Evolutionary conservation across 352 stramenopile genomes (phyloP), one percentile per base, ranked within the genome.

Genomic region (Peronosclerospora sorghi): DNA sequence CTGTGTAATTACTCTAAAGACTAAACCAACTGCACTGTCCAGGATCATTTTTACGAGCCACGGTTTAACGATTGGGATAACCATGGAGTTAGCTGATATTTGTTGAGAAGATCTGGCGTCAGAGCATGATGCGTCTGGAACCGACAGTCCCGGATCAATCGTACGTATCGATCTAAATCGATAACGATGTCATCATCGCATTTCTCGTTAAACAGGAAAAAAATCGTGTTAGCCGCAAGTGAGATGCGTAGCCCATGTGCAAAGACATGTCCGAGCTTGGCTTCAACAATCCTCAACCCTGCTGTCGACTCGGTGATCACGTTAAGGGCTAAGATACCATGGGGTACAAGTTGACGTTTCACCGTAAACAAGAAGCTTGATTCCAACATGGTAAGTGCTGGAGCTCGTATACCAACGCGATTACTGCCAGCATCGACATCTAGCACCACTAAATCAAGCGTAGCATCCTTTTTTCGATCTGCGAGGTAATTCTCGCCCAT

Each of bases 351-450:
- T 18, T 62, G 23, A 32, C 53, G 29, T 35, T 63, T 64, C 0
- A 65, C 29, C 0, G 19, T 38, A 2, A 32, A 15, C 15, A 83
- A 53, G 37, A 83, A 86, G 1, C 32, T 28, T 1, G 36, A 21
- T 3, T 59, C 45, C 4, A 83, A 42, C 70, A 86, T 83, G 0
- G 40, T 32, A 32, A 50, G 7, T 18, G 65, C 53, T 8, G 73
- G 73, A 1, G 73, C 68, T 27, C 48, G 48, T 4, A 86, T 48
- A 18, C 55, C 61, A n/a, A 43, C 43, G 19, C 24, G 56, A 28
- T 37, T 50, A 27, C 59, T 55, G 2, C 73, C 76, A 29, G 56
- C 62, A 37, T 90, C 77, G 2, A 90, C 77, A 42, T 90, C 77
- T 15, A 90, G 6, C 6, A 84, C 23, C 7, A 85, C 8, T 2